A percentile compares a stretch with the other conserved stretches of the same genome.
phyloP scores from a whole-genome alignment of 257 asterid species.

The Vinca minor region DNA sequence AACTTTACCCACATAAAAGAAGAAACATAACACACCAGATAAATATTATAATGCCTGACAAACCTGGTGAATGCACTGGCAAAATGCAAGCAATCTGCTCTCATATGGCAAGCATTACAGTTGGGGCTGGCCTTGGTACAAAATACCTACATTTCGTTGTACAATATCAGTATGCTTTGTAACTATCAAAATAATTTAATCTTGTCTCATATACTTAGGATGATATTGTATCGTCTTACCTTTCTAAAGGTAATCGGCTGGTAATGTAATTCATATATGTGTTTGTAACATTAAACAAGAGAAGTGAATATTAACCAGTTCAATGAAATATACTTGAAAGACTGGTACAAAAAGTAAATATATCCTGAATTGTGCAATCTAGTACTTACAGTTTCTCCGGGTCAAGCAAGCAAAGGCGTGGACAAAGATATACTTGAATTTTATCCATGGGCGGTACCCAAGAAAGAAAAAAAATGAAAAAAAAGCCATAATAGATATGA shows the following conservation, averaged over 20 bases:
- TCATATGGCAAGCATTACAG: conserved; percentile 55
- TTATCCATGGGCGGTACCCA: not conserved
- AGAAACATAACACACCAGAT: no score
- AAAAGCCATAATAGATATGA: not conserved
- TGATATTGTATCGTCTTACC: not conserved
- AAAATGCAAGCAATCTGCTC: conserved; percentile 40
- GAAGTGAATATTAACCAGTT: no score
- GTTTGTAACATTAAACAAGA: not conserved
- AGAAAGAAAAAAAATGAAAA: not conserved
- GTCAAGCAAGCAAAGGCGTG: not conserved
- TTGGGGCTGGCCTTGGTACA: conserved; percentile 50
- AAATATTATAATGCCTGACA: not conserved
- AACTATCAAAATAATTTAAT: no score
- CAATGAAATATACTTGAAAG: no score
- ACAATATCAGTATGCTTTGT: not conserved
- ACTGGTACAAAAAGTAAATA: no score
- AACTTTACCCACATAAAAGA: not conserved
- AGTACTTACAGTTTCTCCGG: not conserved
- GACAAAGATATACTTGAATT: not conserved
- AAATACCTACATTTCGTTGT: conserved; percentile 26
- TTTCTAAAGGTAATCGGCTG: not conserved
- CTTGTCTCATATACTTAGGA: not conserved
- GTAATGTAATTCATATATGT: not conserved
- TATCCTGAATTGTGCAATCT: no score
- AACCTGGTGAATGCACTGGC: conserved; percentile 59